Conservation (phyloP, 164 flowering plant genomes). For the Warburgia ugandensis region DNA sequence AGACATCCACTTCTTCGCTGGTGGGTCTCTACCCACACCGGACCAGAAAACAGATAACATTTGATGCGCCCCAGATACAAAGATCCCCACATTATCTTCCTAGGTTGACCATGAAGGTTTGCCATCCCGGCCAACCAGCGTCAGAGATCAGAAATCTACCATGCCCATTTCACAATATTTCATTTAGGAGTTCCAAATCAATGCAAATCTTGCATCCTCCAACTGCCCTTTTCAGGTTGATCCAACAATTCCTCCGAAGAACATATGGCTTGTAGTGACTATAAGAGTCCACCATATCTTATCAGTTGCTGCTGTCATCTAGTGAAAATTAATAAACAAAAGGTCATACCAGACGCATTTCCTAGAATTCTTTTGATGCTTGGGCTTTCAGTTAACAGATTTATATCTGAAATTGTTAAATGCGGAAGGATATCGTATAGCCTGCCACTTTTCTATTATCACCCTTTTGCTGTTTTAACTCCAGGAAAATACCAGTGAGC, state of each 20-base stretch:
- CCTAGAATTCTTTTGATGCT: too few species aligned
- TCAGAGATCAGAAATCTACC: conserved; percentile 2
- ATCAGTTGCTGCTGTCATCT: conserved; percentile 16
- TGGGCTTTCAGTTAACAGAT: too few species aligned
- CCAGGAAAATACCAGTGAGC: too few species aligned
- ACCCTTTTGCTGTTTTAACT: too few species aligned
- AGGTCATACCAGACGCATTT: too few species aligned
- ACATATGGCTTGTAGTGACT: conserved; percentile 9
- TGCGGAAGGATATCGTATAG: too few species aligned
- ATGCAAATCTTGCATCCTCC: conserved; percentile 11
- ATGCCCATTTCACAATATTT: not conserved
- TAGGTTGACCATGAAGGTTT: conserved; percentile 37
- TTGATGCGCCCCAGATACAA: conserved; percentile 20
- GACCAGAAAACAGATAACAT: conserved; percentile 25
- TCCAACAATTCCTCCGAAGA: conserved; percentile 13
- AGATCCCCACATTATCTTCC: conserved; percentile 18
- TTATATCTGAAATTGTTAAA: too few species aligned
- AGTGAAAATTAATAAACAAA: not conserved
- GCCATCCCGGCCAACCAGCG: conserved; percentile 26
- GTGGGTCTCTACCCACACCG: conserved; percentile 36
- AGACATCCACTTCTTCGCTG: conserved; percentile 50
- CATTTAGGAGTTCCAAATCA: conserved; percentile 8
- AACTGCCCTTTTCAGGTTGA: conserved; percentile 10
- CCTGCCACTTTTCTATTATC: too few species aligned
- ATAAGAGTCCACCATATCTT: conserved; percentile 10